These are phyloP conservation scores for Russula foetens DNA, from an alignment of 768 basidiomycete species.

Conservation along the genomic window DNA sequence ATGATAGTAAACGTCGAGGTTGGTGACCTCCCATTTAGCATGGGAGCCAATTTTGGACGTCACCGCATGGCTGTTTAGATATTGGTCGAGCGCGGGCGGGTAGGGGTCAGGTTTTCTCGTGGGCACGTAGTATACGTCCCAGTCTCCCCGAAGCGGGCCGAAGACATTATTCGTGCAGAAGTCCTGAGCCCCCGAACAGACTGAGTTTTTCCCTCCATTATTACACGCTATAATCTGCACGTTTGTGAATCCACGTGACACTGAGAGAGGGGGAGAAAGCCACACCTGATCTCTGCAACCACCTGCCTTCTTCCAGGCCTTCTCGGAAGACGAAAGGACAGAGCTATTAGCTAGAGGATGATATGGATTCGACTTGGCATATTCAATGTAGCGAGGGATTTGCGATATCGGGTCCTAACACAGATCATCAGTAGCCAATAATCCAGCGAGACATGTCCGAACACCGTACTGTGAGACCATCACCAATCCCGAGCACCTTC, in stretches of 20 bases:
- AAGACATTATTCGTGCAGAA: constrained; percentile 49
- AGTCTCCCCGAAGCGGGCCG: constrained; percentile 31
- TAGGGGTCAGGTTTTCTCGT: constrained; percentile 38
- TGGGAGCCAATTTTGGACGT: constrained; percentile 37
- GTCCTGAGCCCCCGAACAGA: constrained; percentile 48
- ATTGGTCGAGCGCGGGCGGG: constrained; percentile 34
- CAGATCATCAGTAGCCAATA: background rate
- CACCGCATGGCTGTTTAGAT: constrained; percentile 26
- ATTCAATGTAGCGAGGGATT: constrained; percentile 51
- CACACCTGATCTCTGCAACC: constrained; percentile 46
- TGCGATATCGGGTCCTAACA: constrained; percentile 35
- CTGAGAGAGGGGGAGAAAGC: background rate
- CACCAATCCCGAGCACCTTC: constrained; percentile 54
- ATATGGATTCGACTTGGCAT: constrained; percentile 47
- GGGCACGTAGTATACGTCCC: constrained; percentile 47
- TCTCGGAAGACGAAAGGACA: constrained; percentile 36
- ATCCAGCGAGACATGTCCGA: background rate
- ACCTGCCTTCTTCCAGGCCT: constrained; percentile 32
- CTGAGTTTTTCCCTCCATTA: constrained; percentile 36
- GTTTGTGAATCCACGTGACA: background rate
- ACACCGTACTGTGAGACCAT: constrained; percentile 47
- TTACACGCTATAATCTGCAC: constrained; percentile 45
- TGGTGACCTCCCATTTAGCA: constrained; percentile 35
- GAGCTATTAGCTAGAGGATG: constrained; percentile 42
- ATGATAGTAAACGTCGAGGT: constrained; percentile 35